These are phyloP conservation scores for Antrodiella citrinella DNA, from an alignment of 768 basidiomycete genomes.

Conservation along the genomic window DNA sequence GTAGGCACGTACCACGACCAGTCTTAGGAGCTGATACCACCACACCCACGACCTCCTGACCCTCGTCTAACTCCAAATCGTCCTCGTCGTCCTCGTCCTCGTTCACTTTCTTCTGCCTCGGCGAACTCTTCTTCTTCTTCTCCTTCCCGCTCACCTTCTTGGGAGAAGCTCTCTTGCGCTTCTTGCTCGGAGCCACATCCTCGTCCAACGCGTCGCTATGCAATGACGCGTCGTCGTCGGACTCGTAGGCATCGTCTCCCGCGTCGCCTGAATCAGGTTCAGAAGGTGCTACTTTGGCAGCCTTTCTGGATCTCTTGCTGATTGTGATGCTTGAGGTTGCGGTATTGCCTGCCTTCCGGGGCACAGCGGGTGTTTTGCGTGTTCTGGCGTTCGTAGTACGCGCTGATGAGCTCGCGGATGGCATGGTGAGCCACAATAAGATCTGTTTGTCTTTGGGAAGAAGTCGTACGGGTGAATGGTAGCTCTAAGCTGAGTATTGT, in stretches of 20 bases:
- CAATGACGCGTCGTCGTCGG: conserved; percentile 20
- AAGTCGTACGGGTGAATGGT: no score
- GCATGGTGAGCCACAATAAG: no score
- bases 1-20: conserved; percentile 55
- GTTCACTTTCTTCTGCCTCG: conserved; percentile 19
- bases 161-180: conserved; percentile 21
- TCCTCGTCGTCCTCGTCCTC: conserved; percentile 31
- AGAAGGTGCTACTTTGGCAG: no score
- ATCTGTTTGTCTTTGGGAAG: no score
- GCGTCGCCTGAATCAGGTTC: no score
- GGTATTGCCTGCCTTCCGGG: no score
- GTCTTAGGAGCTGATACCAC: conserved; percentile 78
- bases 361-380: no score
- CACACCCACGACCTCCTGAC: conserved; percentile 62
- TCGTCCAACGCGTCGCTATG: conserved; percentile 31
- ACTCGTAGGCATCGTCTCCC: conserved; percentile 21
- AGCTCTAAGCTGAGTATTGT: no score
- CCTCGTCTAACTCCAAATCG: conserved; percentile 46
- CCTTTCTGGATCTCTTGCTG: no score
- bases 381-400: no score
- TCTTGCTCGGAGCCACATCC: conserved; percentile 18
- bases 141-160: conserved; percentile 5
- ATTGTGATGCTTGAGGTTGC: no score
- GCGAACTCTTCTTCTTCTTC: conserved; percentile 14
- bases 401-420: no score